These are phyloP conservation scores for Solanum chiquidenum DNA, from an alignment of 257 asterid species.

Conservation along the genomic window DNA sequence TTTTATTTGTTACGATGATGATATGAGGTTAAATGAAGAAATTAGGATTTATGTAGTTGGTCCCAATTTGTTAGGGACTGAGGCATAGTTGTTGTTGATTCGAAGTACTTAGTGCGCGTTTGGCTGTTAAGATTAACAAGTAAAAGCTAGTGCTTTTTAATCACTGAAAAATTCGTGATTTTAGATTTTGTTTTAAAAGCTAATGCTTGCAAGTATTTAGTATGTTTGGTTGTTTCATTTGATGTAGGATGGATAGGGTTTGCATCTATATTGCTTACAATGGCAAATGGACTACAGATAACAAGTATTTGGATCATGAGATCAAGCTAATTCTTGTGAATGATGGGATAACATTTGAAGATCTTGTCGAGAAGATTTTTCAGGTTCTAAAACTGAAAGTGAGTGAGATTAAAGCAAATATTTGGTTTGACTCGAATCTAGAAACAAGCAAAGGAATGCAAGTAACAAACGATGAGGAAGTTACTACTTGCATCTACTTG, in stretches of 20 bases:
- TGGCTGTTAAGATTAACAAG: background rate
- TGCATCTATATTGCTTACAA: slow-evolving; percentile 2
- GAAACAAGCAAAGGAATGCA: background rate
- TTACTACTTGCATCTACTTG: background rate
- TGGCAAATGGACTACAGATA: background rate
- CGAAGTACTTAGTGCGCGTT: background rate
- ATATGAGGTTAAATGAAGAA: background rate
- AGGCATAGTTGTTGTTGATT: background rate
- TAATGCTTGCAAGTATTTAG: background rate
- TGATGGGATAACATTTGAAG: background rate
- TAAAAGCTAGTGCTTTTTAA: background rate
- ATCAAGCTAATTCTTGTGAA: background rate
- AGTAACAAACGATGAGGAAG: background rate
- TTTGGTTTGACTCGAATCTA: background rate
- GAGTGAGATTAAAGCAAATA: background rate
- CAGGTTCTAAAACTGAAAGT: background rate
- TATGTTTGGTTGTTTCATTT: background rate
- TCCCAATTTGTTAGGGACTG: background rate
- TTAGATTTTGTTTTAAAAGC: background rate
- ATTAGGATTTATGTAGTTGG: background rate
- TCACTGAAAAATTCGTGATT: background rate
- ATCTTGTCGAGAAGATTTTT: background rate
- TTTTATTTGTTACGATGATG: background rate
- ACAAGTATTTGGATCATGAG: slow-evolving; percentile 1
- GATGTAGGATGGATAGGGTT: background rate